phyloP scores from a whole-genome alignment of 148 eudicot genomes.

The Polygonum maritimum region DNA sequence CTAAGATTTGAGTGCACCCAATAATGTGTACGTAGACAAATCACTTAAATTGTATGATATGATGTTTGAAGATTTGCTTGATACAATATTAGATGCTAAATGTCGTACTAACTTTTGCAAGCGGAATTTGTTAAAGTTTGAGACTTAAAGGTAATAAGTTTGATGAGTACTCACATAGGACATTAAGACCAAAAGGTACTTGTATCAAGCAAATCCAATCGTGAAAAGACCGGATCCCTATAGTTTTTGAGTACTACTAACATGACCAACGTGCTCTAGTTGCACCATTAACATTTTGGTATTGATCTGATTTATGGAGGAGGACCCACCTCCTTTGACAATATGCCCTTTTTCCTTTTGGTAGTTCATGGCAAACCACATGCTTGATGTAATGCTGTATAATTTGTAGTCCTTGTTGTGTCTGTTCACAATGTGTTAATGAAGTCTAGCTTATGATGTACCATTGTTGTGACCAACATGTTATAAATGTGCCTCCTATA shows the following conservation, averaged over 20 bases:
- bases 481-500: background rate
- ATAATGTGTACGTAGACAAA: too few relatives aligned
- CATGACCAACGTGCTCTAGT: constrained; percentile 1
- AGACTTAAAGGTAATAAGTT: too few relatives aligned
- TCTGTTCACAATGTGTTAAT: background rate
- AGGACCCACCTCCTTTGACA: background rate
- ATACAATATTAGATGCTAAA: too few relatives aligned
- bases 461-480: background rate
- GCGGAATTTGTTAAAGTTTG: too few relatives aligned
- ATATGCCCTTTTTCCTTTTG: background rate
- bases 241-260: background rate
- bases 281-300: background rate
- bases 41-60: too few relatives aligned
- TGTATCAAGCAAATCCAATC: background rate
- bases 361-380: background rate
- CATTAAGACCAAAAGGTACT: too few relatives aligned
- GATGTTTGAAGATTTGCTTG: too few relatives aligned
- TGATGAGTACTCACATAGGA: too few relatives aligned
- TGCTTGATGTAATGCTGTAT: background rate
- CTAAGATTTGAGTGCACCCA: too few relatives aligned
- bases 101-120: too few relatives aligned
- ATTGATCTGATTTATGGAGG: background rate
- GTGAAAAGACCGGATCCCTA: background rate
- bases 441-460: background rate
- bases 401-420: background rate